These are phyloP conservation scores for Samsoniella hepiali DNA, from an alignment of 2,329 filamentous ascomycete genomes.

Conservation along the genomic window DNA sequence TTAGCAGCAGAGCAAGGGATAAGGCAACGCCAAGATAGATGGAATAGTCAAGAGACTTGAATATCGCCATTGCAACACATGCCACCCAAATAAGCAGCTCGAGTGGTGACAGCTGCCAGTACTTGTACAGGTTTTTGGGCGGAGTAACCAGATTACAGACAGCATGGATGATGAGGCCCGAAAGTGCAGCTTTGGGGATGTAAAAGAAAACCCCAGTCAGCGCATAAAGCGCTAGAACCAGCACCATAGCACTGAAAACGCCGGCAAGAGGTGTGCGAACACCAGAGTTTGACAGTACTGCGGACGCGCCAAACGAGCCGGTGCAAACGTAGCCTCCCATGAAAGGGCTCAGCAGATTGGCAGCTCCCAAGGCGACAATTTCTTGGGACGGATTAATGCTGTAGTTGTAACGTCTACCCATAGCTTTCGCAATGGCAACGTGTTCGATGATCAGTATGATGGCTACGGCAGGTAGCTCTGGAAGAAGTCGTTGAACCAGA, in stretches of 20 bases:
- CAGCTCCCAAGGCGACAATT: constrained; percentile 72
- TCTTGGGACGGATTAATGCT: constrained; percentile 77
- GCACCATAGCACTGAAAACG: constrained; percentile 71
- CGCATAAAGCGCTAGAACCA: constrained; percentile 74
- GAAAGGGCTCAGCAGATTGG: constrained; percentile 73
- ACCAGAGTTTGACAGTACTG: constrained; percentile 81
- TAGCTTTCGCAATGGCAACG: constrained; percentile 80
- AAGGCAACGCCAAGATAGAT: constrained; percentile 48
- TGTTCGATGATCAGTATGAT: constrained; percentile 80
- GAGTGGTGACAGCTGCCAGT: constrained; percentile 72
- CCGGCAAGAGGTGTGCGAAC: constrained; percentile 76
- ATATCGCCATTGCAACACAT: constrained; percentile 60
- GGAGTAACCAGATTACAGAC: constrained; percentile 73
- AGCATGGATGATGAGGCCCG: constrained; percentile 79
- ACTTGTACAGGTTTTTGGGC: constrained; percentile 71
- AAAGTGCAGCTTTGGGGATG: constrained; percentile 68
- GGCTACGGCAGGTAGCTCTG: constrained; percentile 66
- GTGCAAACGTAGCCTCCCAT: constrained; percentile 53
- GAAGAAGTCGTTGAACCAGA: constrained; percentile 56
- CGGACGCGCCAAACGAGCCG: constrained; percentile 61
- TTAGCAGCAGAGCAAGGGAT: constrained; percentile 42
- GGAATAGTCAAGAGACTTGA: constrained; percentile 47
- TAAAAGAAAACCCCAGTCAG: constrained; percentile 77
- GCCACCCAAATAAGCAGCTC: constrained; percentile 73
- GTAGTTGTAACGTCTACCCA: constrained; percentile 76